Evolutionary conservation across 805 yeast species (phyloP).

Genomic region (Groenewaldozyma salmanticensis): DNA sequence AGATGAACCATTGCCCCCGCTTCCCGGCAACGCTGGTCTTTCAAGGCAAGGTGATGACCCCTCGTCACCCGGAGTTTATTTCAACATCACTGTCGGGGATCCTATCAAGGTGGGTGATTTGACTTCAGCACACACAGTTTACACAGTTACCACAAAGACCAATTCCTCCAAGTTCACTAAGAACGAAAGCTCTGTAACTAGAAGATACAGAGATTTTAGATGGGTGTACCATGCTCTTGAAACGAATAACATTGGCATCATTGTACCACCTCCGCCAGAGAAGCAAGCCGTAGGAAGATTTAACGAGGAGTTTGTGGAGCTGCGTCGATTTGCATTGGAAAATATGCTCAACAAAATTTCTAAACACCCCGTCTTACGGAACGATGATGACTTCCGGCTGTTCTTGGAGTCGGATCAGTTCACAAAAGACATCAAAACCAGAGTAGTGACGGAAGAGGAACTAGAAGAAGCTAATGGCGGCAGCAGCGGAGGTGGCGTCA

Average conservation of each 20-base stretch:
- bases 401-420: slow-evolving; percentile 73
- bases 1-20: not conserved
- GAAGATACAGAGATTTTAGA: slow-evolving; percentile 86
- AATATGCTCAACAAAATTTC: slow-evolving; percentile 74
- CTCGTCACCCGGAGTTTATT: slow-evolving; percentile 11
- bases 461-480: slow-evolving; percentile 19
- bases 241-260: slow-evolving; percentile 77
- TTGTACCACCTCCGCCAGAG: slow-evolving; percentile 93
- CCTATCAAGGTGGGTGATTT: slow-evolving; percentile 89
- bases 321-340: slow-evolving; percentile 74
- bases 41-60: not conserved
- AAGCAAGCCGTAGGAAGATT: slow-evolving; percentile 90
- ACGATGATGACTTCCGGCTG: slow-evolving; percentile 66
- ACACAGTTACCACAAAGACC: slow-evolving; percentile 60
- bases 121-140: slow-evolving; percentile 81
- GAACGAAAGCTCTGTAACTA: slow-evolving; percentile 50
- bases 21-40: not conserved
- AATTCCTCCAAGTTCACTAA: slow-evolving; percentile 30
- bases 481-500: slow-evolving; percentile 40
- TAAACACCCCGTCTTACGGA: slow-evolving; percentile 43
- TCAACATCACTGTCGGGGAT: slow-evolving; percentile 73
- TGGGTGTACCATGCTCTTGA: slow-evolving; percentile 89
- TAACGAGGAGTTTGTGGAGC: slow-evolving; percentile 81
- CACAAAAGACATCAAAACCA: slow-evolving; percentile 52
- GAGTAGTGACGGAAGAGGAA: slow-evolving; percentile 24